Evolutionary conservation across 1,139 yeast genomes (phyloP).

Genomic region (Suhomyces panamericanus): DNA sequence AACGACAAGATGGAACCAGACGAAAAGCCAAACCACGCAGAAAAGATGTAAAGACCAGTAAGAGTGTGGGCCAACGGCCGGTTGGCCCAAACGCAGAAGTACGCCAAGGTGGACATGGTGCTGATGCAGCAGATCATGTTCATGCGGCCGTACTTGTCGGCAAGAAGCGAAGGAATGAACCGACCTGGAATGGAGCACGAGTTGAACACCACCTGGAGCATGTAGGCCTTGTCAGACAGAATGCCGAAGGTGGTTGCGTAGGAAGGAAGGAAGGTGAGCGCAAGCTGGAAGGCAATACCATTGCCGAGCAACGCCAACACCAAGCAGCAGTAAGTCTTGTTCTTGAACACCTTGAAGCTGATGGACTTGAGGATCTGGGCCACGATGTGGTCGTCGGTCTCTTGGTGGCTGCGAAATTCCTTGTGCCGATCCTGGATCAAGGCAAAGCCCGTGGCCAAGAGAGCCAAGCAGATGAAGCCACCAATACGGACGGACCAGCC

Average conservation of each 20-base stretch:
- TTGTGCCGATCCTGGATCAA: conserved; percentile 25
- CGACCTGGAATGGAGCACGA: conserved; percentile 33
- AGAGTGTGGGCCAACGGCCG: conserved; percentile 28
- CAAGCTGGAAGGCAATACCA: conserved; percentile 30
- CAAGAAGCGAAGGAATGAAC: conserved; percentile 29
- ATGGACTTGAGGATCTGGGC: conserved; percentile 25
- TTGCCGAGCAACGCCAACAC: conserved; percentile 34
- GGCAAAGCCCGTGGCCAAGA: conserved; percentile 18
- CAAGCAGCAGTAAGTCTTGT: conserved; percentile 26
- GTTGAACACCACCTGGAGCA: conserved; percentile 31
- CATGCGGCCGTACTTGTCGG: conserved; percentile 34
- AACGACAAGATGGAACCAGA: conserved; percentile 34
- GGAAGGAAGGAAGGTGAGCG: conserved; percentile 29
- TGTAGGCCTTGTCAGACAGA: conserved; percentile 22
- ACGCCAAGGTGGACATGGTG: conserved; percentile 22
- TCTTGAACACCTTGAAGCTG: conserved; percentile 28
- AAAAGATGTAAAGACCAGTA: conserved; percentile 28
- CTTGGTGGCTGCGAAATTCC: conserved; percentile 17
- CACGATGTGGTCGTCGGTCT: conserved; percentile 4
- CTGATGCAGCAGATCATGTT: conserved; percentile 27
- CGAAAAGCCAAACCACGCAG: conserved; percentile 31
- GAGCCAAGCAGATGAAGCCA: conserved; percentile 23
- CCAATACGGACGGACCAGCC: conserved; percentile 32
- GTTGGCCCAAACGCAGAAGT: conserved; percentile 30
- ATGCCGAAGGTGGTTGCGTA: conserved; percentile 32